Evolutionary conservation across 495 filamentous ascomycete species (phyloP).

Genomic region (Sphaerosporella brunnea): DNA sequence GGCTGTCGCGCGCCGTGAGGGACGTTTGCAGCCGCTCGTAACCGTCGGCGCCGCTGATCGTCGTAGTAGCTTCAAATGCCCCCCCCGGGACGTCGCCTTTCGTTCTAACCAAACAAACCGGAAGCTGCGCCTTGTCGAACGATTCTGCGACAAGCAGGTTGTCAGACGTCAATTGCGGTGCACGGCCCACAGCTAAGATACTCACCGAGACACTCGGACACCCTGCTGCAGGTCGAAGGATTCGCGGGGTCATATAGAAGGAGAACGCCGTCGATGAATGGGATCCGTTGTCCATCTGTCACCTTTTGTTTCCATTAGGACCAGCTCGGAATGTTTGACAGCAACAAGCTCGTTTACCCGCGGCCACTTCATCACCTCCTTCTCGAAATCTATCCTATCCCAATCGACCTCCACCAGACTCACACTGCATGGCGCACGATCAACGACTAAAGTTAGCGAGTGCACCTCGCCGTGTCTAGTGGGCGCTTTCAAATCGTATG

Average conservation of each 20-base stretch:
- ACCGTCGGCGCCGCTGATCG: constrained; percentile 42
- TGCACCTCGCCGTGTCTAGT: constrained; percentile 38
- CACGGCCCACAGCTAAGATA: constrained; percentile 19
- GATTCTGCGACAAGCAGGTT: constrained; percentile 35
- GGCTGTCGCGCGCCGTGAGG: constrained; percentile 47
- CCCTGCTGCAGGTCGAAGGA: constrained; percentile 44
- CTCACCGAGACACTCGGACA: constrained; percentile 57
- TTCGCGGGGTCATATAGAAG: constrained; percentile 75
- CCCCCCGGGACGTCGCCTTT: constrained; percentile 53
- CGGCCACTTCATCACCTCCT: constrained; percentile 62
- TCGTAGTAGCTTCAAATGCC: constrained; percentile 26
- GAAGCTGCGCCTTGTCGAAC: constrained; percentile 46
- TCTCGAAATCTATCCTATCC: constrained; percentile 47
- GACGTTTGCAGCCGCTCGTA: constrained; percentile 60
- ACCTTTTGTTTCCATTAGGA: constrained; percentile 8
- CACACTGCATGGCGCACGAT: constrained; percentile 58
- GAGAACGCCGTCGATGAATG: constrained; percentile 64
- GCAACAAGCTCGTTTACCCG: constrained; percentile 31
- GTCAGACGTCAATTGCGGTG: not conserved
- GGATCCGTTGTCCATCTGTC: constrained; percentile 40
- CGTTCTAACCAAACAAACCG: constrained; percentile 60
- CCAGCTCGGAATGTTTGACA: not conserved
- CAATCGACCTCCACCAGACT: constrained; percentile 62
- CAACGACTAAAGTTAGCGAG: constrained; percentile 56
- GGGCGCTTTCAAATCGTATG: constrained; percentile 47